Percentiles rank a stretch among this genome's conserved stretches.
These are phyloP conservation scores for Moelleriella libera DNA, from an alignment of 2,329 filamentous ascomycete genomes.

Conservation along the genomic window DNA sequence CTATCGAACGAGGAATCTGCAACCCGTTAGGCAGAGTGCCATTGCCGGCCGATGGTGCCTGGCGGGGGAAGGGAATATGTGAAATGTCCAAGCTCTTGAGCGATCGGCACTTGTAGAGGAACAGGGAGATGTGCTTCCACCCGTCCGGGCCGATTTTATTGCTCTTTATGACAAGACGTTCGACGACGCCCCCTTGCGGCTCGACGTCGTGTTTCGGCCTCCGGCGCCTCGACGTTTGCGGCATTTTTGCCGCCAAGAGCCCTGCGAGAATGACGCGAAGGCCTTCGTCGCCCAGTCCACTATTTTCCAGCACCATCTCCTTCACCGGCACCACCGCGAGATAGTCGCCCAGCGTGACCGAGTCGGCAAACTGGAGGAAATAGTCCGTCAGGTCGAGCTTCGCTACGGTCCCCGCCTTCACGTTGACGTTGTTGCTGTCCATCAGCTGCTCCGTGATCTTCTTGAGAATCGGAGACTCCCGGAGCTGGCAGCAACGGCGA, in stretches of 20 bases:
- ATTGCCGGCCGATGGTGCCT: constrained; percentile 15
- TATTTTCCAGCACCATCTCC: constrained; percentile 76
- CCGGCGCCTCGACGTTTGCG: constrained; percentile 35
- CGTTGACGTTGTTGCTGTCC: constrained; percentile 49
- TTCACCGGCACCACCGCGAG: constrained; percentile 84
- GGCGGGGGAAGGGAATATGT: constrained; percentile 60
- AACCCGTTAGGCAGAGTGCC: constrained; percentile 17
- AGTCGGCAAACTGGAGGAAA: constrained; percentile 67
- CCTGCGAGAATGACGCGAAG: constrained; percentile 77
- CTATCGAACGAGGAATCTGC: constrained; percentile 18
- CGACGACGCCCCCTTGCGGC: constrained; percentile 58
- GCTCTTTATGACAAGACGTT: constrained; percentile 78
- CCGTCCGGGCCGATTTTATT: constrained; percentile 81
- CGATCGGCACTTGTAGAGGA: constrained; percentile 79
- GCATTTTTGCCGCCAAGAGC: constrained; percentile 63
- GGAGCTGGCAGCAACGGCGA: constrained; percentile 80
- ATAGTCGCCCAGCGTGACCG: constrained; percentile 83
- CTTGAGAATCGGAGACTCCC: constrained; percentile 85
- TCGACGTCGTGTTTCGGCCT: constrained; percentile 27
- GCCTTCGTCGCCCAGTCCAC: constrained; percentile 74
- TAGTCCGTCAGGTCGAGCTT: constrained; percentile 78
- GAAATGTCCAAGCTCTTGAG: constrained; percentile 80
- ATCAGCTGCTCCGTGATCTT: constrained; percentile 82
- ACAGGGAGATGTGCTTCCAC: constrained; percentile 83
- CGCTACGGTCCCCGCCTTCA: constrained; percentile 60